These are phyloP conservation scores for Miscanthus lutarioriparius DNA, from an alignment of 176 grass and related monocot species.

Conservation along the genomic window DNA sequence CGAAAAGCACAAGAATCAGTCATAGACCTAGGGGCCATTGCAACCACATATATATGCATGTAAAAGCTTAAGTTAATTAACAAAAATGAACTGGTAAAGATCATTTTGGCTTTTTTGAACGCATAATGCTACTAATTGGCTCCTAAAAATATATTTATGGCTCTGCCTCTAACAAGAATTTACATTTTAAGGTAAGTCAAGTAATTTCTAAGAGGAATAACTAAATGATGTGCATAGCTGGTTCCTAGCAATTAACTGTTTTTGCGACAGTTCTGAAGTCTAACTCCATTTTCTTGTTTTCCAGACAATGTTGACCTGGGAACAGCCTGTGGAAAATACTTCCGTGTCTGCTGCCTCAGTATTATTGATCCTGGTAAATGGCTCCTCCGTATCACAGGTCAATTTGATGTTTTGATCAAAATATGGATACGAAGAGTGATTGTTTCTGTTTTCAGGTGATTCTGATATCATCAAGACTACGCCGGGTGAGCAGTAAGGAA, in stretches of 20 bases:
- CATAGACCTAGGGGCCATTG: not conserved
- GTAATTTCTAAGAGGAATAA: not conserved
- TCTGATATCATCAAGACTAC: slow-evolving; percentile 73
- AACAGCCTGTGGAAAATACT: slow-evolving; percentile 80
- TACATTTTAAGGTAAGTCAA: not conserved
- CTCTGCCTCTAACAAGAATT: not conserved
- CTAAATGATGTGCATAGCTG: not conserved
- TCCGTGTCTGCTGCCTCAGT: slow-evolving; percentile 71
- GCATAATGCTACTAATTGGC: not conserved
- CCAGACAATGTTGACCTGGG: slow-evolving; percentile 78
- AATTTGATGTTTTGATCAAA: not conserved
- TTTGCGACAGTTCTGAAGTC: rapidly evolving
- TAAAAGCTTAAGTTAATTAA: not conserved
- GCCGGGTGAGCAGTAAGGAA: slow-evolving; percentile 57
- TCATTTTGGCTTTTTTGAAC: not conserved
- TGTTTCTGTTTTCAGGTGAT: slow-evolving; percentile 46
- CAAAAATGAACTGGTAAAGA: not conserved
- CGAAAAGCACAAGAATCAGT: not conserved
- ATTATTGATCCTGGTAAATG: slow-evolving; percentile 73
- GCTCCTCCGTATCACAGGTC: not conserved
- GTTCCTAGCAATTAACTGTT: not conserved
- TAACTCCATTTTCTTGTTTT: not conserved
- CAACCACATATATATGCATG: not conserved
- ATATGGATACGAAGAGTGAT: not conserved
- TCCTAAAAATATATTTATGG: not conserved